phyloP scores from a whole-genome alignment of 2,329 filamentous ascomycete genomes.

The Calycina herbarum region DNA sequence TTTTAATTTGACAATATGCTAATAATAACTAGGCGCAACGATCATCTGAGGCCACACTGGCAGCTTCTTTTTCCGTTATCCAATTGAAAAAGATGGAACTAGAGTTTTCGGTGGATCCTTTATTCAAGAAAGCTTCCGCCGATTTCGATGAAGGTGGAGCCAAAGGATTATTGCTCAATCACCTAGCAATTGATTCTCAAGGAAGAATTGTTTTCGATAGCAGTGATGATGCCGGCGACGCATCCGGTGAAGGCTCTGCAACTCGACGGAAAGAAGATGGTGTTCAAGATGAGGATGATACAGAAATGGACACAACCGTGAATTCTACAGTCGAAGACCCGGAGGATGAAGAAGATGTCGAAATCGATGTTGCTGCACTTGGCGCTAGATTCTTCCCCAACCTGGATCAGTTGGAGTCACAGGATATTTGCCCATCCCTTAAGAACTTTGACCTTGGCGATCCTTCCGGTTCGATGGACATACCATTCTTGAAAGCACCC shows the following conservation, averaged over 20 bases:
- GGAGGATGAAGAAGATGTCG: conserved; percentile 57
- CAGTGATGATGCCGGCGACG: conserved; percentile 76
- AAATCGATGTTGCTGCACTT: conserved; percentile 76
- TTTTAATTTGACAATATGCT: background rate
- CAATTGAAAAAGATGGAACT: conserved; percentile 97
- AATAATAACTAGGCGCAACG: conserved; percentile 55
- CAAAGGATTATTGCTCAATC: conserved; percentile 91
- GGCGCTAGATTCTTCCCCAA: conserved; percentile 85
- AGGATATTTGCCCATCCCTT: conserved; percentile 92
- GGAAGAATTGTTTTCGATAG: conserved; percentile 98
- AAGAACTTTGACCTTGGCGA: conserved; percentile 93
- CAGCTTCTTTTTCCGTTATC: conserved; percentile 80
- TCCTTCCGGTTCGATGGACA: conserved; percentile 78
- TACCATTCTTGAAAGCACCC: conserved; percentile 86
- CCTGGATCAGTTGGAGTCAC: conserved; percentile 71
- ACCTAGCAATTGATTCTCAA: conserved; percentile 89
- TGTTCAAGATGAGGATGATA: conserved; percentile 48
- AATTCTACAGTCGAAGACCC: conserved; percentile 44
- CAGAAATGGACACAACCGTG: conserved; percentile 39
- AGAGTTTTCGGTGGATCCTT: conserved; percentile 91
- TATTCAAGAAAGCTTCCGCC: conserved; percentile 99
- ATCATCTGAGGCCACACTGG: conserved; percentile 90
- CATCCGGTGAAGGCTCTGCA: conserved; percentile 40
- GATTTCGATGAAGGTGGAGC: conserved; percentile 98
- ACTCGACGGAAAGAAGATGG: conserved; percentile 60